phyloP scores from a whole-genome alignment of 768 basidiomycete species.

The Macrolepiota dolichaula region DNA sequence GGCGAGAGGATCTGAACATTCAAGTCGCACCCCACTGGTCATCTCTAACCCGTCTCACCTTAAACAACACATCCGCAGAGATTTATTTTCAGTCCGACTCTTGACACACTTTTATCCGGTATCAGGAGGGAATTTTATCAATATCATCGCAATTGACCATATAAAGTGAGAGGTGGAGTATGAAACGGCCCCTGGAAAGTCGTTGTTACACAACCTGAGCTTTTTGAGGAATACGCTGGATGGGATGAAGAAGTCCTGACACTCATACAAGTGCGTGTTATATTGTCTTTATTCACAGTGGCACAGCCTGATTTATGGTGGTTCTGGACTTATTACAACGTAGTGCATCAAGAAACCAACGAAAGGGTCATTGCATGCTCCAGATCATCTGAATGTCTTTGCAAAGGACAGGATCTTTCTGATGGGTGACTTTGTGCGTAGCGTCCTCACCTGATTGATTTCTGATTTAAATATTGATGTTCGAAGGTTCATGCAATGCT shows the following conservation, averaged over 20 bases:
- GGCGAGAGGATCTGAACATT: slow-evolving; percentile 37
- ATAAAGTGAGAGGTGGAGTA: slow-evolving; percentile 10
- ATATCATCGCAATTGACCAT: slow-evolving; percentile 37
- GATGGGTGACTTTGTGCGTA: slow-evolving; percentile 21
- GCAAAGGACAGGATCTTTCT: slow-evolving; percentile 18
- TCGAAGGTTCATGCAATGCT: slow-evolving; percentile 43
- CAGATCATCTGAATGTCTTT: slow-evolving; percentile 17
- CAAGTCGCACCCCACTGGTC: slow-evolving; percentile 41
- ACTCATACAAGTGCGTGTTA: slow-evolving; percentile 15
- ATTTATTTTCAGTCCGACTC: slow-evolving; percentile 22
- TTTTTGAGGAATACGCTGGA: slow-evolving; percentile 10
- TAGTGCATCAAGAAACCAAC: slow-evolving; percentile 20
- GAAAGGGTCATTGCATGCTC: slow-evolving; percentile 20
- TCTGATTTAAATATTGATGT: not conserved
- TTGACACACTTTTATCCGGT: slow-evolving; percentile 42
- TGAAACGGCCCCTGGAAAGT: slow-evolving; percentile 17
- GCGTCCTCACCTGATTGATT: not conserved
- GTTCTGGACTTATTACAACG: not conserved
- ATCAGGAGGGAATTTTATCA: slow-evolving; percentile 42
- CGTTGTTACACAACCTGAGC: slow-evolving; percentile 11
- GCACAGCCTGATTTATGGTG: not conserved
- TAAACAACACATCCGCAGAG: slow-evolving; percentile 36
- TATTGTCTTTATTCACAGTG: not conserved
- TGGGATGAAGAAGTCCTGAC: slow-evolving; percentile 17
- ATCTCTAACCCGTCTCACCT: slow-evolving; percentile 30